Percentiles rank a stretch among this genome's conserved stretches.
Conservation (phyloP, 2,329 filamentous ascomycete species). For the Aspergillus fijiensis region DNA sequence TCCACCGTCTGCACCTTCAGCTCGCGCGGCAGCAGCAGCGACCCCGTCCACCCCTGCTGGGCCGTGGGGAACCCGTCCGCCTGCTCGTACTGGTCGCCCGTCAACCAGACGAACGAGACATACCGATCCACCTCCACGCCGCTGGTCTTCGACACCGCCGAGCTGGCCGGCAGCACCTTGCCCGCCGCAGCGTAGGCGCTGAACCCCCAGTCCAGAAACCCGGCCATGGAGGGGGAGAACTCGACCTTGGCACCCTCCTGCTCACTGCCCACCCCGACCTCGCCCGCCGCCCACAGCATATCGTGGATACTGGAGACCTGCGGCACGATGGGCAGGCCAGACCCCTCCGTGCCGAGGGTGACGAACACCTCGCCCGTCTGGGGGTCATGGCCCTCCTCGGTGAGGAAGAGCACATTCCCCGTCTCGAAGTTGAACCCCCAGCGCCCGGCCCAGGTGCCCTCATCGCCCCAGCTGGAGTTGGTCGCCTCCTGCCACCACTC, state of each 20-base stretch:
- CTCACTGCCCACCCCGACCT: neutral
- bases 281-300: constrained; percentile 21
- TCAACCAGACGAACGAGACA: constrained; percentile 20
- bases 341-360: constrained; percentile 20
- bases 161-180: constrained; percentile 18
- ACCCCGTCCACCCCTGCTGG: constrained; percentile 19
- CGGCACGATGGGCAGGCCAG: constrained; percentile 9
- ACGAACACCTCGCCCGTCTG: constrained; percentile 17
- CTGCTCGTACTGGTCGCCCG: constrained; percentile 15
- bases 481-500: constrained; percentile 21
- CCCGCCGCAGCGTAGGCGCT: constrained; percentile 20
- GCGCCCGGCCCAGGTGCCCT: constrained; percentile 21
- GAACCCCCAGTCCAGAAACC: constrained; percentile 22
- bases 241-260: constrained; percentile 4
- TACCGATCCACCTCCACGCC: constrained; percentile 18
- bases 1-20: constrained; percentile 11
- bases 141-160: constrained; percentile 15
- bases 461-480: constrained; percentile 21
- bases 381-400: constrained; percentile 17
- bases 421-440: constrained; percentile 24
- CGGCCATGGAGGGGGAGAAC: constrained; percentile 21
- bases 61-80: constrained; percentile 14
- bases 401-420: constrained; percentile 17
- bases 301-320: constrained; percentile 19
- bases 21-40: constrained; percentile 18